A percentile compares a stretch with the other conserved stretches of the same genome.
These are phyloP conservation scores for Sporobolomyces roseus DNA, from an alignment of 768 basidiomycete genomes.

Conservation along the genomic window DNA sequence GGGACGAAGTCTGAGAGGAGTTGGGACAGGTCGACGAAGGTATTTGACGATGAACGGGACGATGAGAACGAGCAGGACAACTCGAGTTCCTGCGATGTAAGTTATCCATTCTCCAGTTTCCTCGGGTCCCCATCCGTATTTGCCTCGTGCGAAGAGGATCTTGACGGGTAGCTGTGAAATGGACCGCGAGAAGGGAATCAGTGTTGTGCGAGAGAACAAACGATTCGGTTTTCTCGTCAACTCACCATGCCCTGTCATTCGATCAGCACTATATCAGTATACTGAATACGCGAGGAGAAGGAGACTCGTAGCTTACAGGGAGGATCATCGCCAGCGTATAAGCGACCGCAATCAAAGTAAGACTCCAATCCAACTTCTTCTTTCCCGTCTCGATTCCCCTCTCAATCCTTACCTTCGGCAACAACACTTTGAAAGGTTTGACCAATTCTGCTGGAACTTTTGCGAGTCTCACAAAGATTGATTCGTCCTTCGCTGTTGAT, in stretches of 20 bases:
- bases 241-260: not conserved
- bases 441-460: not conserved
- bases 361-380: conserved; percentile 12
- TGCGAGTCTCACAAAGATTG: not conserved
- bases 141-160: conserved; percentile 21
- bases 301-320: not conserved
- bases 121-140: conserved; percentile 17
- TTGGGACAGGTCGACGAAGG: not conserved
- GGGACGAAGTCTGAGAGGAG: not conserved
- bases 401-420: not conserved
- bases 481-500: not conserved
- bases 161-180: not conserved
- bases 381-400: not conserved
- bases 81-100: not conserved
- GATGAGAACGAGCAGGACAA: conserved; percentile 18
- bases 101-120: conserved; percentile 19
- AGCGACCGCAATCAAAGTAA: conserved; percentile 10
- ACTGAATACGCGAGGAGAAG: not conserved
- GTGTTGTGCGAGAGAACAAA: not conserved
- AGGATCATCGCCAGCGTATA: conserved; percentile 14
- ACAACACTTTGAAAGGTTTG: conserved; percentile 10
- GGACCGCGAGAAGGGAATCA: accelerated
- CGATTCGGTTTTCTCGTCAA: not conserved
- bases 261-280: not conserved
- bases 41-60: conserved; percentile 7